These are phyloP conservation scores for Fusarium decemcellulare DNA, from an alignment of 2,329 filamentous ascomycete species.

Conservation along the genomic window DNA sequence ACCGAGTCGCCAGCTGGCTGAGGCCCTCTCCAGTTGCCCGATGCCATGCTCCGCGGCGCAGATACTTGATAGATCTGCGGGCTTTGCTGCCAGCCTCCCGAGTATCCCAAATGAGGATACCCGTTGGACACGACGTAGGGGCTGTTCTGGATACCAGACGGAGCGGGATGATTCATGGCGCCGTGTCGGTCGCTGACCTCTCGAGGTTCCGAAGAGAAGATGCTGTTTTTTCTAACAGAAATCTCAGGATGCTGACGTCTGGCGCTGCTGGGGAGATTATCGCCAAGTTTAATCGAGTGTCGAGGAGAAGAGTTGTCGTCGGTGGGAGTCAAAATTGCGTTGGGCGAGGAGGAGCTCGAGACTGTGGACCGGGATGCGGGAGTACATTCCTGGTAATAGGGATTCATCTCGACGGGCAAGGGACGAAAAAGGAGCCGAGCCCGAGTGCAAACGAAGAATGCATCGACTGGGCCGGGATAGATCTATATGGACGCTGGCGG, in stretches of 20 bases:
- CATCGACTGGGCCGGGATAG: neutral
- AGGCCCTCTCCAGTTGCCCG: constrained; percentile 41
- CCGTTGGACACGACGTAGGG: constrained; percentile 10
- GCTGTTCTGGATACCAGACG: constrained; percentile 12
- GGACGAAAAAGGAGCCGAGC: neutral
- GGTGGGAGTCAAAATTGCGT: neutral
- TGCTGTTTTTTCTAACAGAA: neutral
- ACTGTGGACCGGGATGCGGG: constrained; percentile 1
- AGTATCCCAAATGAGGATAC: constrained; percentile 16
- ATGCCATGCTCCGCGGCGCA: constrained; percentile 39
- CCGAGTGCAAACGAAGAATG: neutral
- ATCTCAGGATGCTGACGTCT: constrained; percentile 4
- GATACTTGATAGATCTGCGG: constrained; percentile 17
- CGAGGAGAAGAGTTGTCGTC: constrained; percentile 11
- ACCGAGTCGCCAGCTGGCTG: constrained; percentile 18
- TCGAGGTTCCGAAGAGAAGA: neutral
- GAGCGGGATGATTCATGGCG: constrained; percentile 17
- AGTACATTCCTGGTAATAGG: neutral
- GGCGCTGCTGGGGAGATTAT: constrained; percentile 1
- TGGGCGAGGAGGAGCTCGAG: neutral
- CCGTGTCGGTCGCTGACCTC: constrained; percentile 1
- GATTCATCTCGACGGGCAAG: constrained; percentile 5
- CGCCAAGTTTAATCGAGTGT: neutral
- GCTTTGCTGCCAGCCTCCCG: constrained; percentile 31
- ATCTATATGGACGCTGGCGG: constrained; percentile 11